Percentiles rank a stretch among this genome's conserved stretches.
Evolutionary conservation across 2,329 filamentous ascomycete species (phyloP).

Genomic region (Colletotrichum sp.): DNA sequence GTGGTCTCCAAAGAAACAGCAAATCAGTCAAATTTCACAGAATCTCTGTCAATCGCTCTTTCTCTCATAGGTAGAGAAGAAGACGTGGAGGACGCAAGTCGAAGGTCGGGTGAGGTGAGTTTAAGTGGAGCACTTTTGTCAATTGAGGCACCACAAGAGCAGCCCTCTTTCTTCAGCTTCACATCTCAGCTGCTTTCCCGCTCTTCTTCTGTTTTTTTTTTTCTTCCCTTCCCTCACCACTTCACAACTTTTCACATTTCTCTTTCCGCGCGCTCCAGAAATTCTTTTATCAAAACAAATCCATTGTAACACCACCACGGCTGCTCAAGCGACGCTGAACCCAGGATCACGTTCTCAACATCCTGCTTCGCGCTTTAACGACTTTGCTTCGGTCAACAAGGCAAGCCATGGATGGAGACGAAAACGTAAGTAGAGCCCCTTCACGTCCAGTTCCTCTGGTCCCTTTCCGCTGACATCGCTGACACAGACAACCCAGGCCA

Average conservation of each 20-base stretch:
- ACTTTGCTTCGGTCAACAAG: neutral
- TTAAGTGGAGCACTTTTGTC: neutral
- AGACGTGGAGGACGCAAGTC: neutral
- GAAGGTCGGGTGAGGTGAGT: neutral
- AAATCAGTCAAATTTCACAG: neutral
- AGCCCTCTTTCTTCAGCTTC: neutral
- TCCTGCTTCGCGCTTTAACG: neutral
- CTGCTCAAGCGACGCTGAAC: neutral
- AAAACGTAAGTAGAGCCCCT: neutral
- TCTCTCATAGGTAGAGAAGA: neutral
- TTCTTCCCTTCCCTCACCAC: neutral
- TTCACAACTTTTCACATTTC: neutral
- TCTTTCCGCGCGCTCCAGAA: neutral
- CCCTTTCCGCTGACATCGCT: neutral
- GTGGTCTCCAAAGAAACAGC: neutral
- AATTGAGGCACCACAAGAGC: neutral
- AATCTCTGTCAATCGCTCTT: neutral
- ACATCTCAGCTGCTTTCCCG: neutral
- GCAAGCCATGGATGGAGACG: neutral
- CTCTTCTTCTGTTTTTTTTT: neutral
- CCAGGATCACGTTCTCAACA: neutral
- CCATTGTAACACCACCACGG: neutral
- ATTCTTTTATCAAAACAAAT: neutral
- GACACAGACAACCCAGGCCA: neutral
- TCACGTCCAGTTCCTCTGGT: neutral